These are phyloP conservation scores for Phaeophleospora eucalypticola DNA, from an alignment of 2,329 filamentous ascomycete genomes.

Conservation along the genomic window DNA sequence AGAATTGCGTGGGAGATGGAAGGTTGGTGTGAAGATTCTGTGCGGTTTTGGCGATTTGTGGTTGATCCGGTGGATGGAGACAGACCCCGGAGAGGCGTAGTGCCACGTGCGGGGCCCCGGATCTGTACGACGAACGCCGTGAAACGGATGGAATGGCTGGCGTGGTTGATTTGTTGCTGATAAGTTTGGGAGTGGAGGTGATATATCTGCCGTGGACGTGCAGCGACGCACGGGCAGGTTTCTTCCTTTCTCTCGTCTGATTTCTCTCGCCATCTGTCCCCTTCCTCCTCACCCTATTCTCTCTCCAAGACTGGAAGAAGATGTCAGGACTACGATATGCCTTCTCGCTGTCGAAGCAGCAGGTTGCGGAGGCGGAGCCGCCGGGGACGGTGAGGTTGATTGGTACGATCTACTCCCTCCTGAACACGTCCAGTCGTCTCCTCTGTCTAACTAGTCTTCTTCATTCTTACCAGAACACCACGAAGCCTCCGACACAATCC, in stretches of 20 bases:
- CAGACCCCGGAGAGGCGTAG: too few species aligned
- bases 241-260: neutral
- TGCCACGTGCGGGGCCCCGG: too few species aligned
- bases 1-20: too few species aligned
- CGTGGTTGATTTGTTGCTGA: too few species aligned
- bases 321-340: slow-evolving; percentile 34
- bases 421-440: neutral
- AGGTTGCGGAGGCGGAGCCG: slow-evolving; percentile 35
- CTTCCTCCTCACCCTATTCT: neutral
- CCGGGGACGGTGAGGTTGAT: slow-evolving; percentile 39
- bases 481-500: slow-evolving; percentile 34
- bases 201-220: neutral
- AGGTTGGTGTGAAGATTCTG: too few species aligned
- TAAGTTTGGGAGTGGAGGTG: neutral
- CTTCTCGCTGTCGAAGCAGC: slow-evolving; percentile 38
- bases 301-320: neutral
- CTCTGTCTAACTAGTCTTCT: neutral
- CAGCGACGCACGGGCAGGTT: neutral
- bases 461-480: slow-evolving; percentile 20
- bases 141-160: too few species aligned
- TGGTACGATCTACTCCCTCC: slow-evolving; percentile 34
- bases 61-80: too few species aligned
- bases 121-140: too few species aligned
- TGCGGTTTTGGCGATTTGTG: too few species aligned
- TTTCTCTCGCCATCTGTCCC: neutral